Evolutionary conservation across 495 filamentous ascomycete genomes (phyloP).

Genomic region (Aspergillus bertholletiae): DNA sequence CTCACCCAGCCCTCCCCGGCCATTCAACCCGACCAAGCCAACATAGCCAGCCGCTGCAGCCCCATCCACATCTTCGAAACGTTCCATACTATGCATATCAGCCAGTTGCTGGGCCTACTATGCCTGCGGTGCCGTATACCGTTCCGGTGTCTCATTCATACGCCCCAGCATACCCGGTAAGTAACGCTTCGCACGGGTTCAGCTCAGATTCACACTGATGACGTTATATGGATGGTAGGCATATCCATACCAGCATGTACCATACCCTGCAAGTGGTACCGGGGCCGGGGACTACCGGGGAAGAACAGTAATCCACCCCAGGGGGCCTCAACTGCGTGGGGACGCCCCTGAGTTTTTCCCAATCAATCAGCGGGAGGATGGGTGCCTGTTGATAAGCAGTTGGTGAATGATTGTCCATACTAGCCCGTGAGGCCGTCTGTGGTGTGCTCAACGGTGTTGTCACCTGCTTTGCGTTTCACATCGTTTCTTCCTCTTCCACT

Average conservation of each 20-base stretch:
- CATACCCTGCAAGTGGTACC: background rate
- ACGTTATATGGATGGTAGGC: no score
- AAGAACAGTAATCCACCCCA: background rate
- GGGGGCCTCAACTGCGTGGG: slow-evolving; percentile 8
- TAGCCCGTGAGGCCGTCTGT: no score
- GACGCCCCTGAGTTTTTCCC: slow-evolving; percentile 25
- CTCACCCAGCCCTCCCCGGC: background rate
- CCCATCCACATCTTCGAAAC: background rate
- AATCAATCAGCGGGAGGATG: background rate
- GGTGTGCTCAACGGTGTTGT: no score
- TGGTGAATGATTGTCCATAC: slow-evolving; percentile 12
- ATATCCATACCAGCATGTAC: background rate
- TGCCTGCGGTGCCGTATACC: background rate
- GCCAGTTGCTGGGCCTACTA: no score
- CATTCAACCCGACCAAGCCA: background rate
- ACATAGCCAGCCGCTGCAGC: background rate
- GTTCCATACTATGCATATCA: background rate
- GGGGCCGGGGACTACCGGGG: no score
- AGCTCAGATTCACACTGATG: no score
- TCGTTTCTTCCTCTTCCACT: no score
- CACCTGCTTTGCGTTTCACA: background rate
- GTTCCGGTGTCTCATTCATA: background rate
- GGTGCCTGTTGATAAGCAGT: no score
- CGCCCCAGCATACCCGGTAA: background rate
- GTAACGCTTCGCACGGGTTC: no score